Evolutionary conservation across 306 rosid species (phyloP).

Genomic region (Corylus americana): DNA sequence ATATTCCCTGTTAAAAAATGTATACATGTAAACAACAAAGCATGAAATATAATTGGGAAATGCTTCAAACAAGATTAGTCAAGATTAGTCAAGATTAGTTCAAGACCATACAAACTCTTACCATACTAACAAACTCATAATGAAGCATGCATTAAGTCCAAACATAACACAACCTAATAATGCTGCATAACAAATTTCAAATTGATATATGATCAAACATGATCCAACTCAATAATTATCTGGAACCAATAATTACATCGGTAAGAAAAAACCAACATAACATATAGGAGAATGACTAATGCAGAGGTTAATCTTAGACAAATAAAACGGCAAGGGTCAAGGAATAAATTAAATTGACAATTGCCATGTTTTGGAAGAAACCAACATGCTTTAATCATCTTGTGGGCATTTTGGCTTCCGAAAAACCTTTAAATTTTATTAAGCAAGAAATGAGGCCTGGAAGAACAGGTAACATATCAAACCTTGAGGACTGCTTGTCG

Average conservation of each 20-base stretch:
- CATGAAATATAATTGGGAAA: background rate
- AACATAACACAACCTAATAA: background rate
- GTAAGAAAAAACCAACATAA: background rate
- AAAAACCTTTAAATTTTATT: background rate
- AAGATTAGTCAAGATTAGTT: background rate
- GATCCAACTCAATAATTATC: background rate
- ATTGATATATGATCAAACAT: background rate
- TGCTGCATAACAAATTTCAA: background rate
- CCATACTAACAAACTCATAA: background rate
- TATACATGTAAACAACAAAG: constrained; percentile 1
- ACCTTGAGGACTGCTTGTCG: constrained; percentile 69
- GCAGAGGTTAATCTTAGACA: background rate
- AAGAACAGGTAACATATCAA: constrained; percentile 24
- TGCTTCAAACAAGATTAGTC: background rate
- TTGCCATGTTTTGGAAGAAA: background rate
- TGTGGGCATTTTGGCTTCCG: background rate
- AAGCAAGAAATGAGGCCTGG: constrained; percentile 10
- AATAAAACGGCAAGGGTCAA: background rate
- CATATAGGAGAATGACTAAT: background rate
- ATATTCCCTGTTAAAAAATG: constrained; percentile 69
- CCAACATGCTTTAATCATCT: constrained; percentile 2
- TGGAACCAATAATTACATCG: background rate
- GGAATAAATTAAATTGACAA: background rate
- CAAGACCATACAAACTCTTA: background rate
- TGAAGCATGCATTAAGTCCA: background rate